Evolutionary conservation across 2,329 filamentous ascomycete genomes (phyloP).

Genomic region (Madurella fahalii): DNA sequence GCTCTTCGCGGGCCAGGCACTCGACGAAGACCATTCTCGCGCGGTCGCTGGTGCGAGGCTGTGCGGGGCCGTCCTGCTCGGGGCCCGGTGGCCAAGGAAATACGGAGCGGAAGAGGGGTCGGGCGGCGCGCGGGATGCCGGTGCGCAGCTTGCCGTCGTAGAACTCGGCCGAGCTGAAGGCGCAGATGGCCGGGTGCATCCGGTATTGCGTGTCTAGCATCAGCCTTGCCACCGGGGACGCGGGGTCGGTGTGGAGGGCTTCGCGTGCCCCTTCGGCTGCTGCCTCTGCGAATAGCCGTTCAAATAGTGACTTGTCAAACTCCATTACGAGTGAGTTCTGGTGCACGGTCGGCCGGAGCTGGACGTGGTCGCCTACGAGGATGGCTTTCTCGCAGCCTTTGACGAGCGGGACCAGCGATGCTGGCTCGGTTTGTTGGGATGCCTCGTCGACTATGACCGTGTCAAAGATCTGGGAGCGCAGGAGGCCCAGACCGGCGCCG

Average conservation of each 20-base stretch:
- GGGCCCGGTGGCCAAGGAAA: constrained; percentile 14
- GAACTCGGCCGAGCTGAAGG: constrained; percentile 39
- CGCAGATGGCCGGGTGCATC: constrained; percentile 39
- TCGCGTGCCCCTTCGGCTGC: constrained; percentile 10
- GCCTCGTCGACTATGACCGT: constrained; percentile 44
- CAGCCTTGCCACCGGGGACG: constrained; percentile 20
- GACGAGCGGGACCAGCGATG: constrained; percentile 37
- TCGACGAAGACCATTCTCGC: constrained; percentile 34
- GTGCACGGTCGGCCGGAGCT: constrained; percentile 41
- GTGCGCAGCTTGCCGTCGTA: constrained; percentile 36
- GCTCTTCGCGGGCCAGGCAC: constrained; percentile 33
- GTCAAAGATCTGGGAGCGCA: constrained; percentile 36
- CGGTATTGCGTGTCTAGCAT: constrained; percentile 45
- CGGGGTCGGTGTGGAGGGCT: neutral
- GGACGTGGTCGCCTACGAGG: constrained; percentile 44
- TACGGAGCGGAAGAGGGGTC: constrained; percentile 25
- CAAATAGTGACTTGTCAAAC: constrained; percentile 42
- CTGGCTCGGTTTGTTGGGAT: constrained; percentile 44
- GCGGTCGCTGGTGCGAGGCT: neutral
- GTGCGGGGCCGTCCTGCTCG: neutral
- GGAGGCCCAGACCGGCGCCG: constrained; percentile 38
- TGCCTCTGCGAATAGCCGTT: constrained; percentile 34
- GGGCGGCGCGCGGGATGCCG: constrained; percentile 24
- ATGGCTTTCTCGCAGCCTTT: constrained; percentile 41
- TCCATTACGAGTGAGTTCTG: constrained; percentile 32